Evolutionary conservation across 805 yeast genomes (phyloP).

Genomic region (Cephaloascus albidus): DNA sequence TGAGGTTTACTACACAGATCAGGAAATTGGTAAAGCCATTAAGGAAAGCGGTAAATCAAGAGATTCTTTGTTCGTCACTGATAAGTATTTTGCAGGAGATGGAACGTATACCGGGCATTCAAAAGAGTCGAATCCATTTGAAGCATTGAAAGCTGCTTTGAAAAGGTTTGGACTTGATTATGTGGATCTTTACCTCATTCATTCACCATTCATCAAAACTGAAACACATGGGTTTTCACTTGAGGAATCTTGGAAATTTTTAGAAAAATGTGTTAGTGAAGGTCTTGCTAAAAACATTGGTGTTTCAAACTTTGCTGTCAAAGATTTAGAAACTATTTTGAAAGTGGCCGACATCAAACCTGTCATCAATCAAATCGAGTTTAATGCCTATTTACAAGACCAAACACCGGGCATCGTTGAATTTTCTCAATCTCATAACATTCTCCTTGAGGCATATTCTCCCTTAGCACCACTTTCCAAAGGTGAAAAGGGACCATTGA

Average conservation of each 20-base stretch:
- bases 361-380: constrained; percentile 21
- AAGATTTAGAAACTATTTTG: constrained; percentile 17
- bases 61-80: constrained; percentile 19
- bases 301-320: constrained; percentile 24
- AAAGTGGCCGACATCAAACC: constrained; percentile 15
- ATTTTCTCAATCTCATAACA: constrained; percentile 14
- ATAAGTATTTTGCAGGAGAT: constrained; percentile 17
- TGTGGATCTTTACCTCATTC: constrained; percentile 26
- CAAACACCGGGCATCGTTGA: constrained; percentile 22
- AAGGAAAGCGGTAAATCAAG: constrained; percentile 14
- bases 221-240: constrained; percentile 18
- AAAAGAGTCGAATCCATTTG: constrained; percentile 12
- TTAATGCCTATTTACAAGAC: constrained; percentile 18
- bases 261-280: constrained; percentile 19
- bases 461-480: constrained; percentile 25
- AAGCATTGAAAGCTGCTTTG: constrained; percentile 16
- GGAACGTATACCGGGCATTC: constrained; percentile 1
- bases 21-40: constrained; percentile 25
- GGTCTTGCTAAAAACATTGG: constrained; percentile 24
- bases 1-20: constrained; percentile 43
- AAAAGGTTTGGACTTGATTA: constrained; percentile 15
- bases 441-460: constrained; percentile 24
- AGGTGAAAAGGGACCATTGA: constrained; percentile 18
- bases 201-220: constrained; percentile 18
- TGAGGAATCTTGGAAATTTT: constrained; percentile 21